These are phyloP conservation scores for Metschnikowia reukaufii DNA, from an alignment of 805 yeast species.

Conservation along the genomic window DNA sequence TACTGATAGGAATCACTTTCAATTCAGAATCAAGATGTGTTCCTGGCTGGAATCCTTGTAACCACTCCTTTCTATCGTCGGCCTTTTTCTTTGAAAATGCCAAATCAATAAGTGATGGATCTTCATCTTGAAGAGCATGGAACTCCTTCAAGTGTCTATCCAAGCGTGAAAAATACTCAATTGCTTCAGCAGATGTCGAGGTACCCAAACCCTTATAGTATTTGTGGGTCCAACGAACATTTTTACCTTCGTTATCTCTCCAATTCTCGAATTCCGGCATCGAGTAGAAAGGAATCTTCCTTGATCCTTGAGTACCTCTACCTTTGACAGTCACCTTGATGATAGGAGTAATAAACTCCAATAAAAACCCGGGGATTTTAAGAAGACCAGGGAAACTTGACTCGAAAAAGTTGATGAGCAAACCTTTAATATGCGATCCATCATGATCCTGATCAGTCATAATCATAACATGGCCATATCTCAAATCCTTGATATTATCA, in stretches of 20 bases:
- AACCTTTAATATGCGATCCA: conserved; percentile 96
- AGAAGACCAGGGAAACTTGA: conserved; percentile 92
- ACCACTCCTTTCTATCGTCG: conserved; percentile 97
- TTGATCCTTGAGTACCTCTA: conserved; percentile 51
- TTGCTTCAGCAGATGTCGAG: conserved; percentile 75
- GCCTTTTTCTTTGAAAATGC: conserved; percentile 95
- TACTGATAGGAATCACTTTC: conserved; percentile 80
- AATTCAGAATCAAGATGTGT: conserved; percentile 83
- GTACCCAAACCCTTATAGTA: conserved; percentile 99
- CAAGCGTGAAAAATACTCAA: conserved; percentile 82
- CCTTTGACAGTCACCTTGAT: conserved; percentile 77
- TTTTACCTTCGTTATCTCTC: conserved; percentile 80
- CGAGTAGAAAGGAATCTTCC: conserved; percentile 74
- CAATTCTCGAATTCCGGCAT: conserved; percentile 96
- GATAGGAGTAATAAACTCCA: conserved; percentile 95
- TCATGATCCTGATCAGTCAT: conserved; percentile 99
- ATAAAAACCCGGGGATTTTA: conserved; percentile 84
- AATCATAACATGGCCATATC: conserved; percentile 97
- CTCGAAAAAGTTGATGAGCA: conserved; percentile 89
- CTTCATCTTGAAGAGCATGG: conserved; percentile 76
- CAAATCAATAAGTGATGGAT: conserved; percentile 74
- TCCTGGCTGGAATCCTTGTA: conserved; percentile 87
- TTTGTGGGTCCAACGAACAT: conserved; percentile 84
- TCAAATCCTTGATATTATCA: conserved; percentile 65
- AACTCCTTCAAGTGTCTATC: conserved; percentile 85